Base-by-base conservation (phyloP, 2,329 filamentous ascomycete species). In the Pseudocercospora vitis region DNA sequence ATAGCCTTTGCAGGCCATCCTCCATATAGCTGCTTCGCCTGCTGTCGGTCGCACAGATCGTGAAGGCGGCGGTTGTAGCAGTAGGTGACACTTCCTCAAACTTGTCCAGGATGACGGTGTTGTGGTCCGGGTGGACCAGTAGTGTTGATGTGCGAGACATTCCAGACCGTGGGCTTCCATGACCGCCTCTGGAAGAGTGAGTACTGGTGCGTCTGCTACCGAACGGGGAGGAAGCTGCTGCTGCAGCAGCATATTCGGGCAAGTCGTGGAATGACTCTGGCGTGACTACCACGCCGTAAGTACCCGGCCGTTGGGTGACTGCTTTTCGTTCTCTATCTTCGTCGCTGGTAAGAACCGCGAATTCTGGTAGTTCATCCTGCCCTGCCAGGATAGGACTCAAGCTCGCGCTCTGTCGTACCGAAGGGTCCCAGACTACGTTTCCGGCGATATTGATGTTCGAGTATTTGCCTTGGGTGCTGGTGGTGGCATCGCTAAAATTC, bases 291-390 rank as follows among this genome's bases (percentile, higher is more conserved):
- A 83, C 78, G 63, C 78, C 73, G 64, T 78, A 83, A 1, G 79
- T 81, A 12, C 81, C 81, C 1, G 81, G 80, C 28, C 67, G 69
- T 31, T 72, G 72, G 6, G 68, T 69, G 48, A 77, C 74, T 12
- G 81, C 81, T 63, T 83, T 83, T 53, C 71, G 74, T 63, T 84
- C 81, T 33, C 81, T 72, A 23, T 83, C 81, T 59, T 82, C 80
- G 56, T 84, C 81, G 23, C 73, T 81, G 1, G 73, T 78, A 50
- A 84, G 72, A 11, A 70, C 65, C 26, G 75, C 67, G 65, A 83
- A 84, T 2, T 77, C 76, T 16, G 81, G 80, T 9, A 83, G 69
- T n/a, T 74, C 66, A 62, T 82, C 78, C 18, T 70, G 46, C 12
- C 48, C 37, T 12, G 40, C 8, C 14, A 24, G 7, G 16, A 21